Conservation (phyloP, 768 basidiomycete species). For the Suillus discolor region DNA sequence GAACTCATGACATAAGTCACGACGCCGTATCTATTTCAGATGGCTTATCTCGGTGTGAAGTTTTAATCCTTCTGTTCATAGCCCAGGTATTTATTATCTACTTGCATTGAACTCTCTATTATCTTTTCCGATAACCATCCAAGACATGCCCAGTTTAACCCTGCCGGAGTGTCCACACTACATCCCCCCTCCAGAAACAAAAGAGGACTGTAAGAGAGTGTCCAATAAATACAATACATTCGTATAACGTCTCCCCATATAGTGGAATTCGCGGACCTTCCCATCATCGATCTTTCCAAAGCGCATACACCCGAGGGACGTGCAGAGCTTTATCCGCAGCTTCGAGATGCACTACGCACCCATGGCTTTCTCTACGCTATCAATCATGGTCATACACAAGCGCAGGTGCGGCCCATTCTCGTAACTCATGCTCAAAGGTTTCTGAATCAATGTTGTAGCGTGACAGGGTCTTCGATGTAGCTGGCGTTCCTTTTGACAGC, state of each 20-base stretch:
- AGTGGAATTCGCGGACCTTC: slow-evolving; percentile 41
- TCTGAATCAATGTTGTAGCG: slow-evolving; percentile 28
- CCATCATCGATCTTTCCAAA: slow-evolving; percentile 36
- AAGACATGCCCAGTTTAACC: slow-evolving; percentile 20
- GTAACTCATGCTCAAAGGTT: not conserved
- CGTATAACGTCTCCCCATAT: not conserved
- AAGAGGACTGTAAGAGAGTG: slow-evolving; percentile 31
- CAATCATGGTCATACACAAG: slow-evolving; percentile 45
- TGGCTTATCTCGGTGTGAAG: not conserved
- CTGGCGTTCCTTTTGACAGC: slow-evolving; percentile 39
- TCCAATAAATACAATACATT: not conserved
- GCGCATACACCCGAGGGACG: slow-evolving; percentile 34
- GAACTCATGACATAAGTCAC: not conserved
- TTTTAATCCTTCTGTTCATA: too few relatives aligned
- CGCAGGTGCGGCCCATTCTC: slow-evolving; percentile 33
- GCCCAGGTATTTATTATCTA: not conserved
- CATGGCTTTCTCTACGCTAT: slow-evolving; percentile 50
- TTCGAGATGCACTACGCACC: slow-evolving; percentile 35
- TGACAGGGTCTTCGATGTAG: slow-evolving; percentile 44
- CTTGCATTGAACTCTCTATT: not conserved
- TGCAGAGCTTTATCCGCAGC: slow-evolving; percentile 29
- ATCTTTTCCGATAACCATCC: not conserved
- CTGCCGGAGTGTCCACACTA: slow-evolving; percentile 35
- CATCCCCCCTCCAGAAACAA: slow-evolving; percentile 29
- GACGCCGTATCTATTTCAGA: not conserved